Evolutionary conservation across 83 land plant genomes (phyloP).

Genomic region (Larix sibirica): DNA sequence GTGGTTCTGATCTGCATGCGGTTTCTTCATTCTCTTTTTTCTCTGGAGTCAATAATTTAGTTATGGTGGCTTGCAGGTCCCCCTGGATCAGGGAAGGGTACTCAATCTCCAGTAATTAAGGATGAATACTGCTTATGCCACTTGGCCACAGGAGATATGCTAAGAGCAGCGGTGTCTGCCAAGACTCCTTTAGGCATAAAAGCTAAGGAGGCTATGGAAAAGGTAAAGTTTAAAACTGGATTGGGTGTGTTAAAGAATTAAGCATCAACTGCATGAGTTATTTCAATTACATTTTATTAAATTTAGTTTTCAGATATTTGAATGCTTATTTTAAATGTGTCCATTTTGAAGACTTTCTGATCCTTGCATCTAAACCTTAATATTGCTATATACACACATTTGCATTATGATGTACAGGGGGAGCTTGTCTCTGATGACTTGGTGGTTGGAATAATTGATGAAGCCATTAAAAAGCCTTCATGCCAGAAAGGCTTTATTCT

Average conservation of each 20-base stretch:
- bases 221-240: slow-evolving; percentile 31
- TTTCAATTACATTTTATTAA: background rate
- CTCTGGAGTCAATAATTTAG: background rate
- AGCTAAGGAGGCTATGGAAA: slow-evolving; percentile 86
- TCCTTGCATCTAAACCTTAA: background rate
- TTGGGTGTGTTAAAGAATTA: background rate
- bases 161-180: slow-evolving; percentile 80
- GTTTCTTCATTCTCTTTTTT: background rate
- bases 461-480: slow-evolving; percentile 88
- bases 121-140: slow-evolving; percentile 80
- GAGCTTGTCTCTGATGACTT: slow-evolving; percentile 95
- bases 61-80: slow-evolving; percentile 23
- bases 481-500: slow-evolving; percentile 95
- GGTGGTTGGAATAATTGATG: slow-evolving; percentile 96
- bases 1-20: background rate
- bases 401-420: slow-evolving; percentile 49
- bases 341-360: slow-evolving; percentile 5
- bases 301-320: slow-evolving; percentile 5
- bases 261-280: background rate
- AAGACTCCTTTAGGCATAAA: slow-evolving; percentile 75
- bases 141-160: slow-evolving; percentile 83
- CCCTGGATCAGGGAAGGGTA: slow-evolving; percentile 60
- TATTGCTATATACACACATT: slow-evolving; percentile 19
- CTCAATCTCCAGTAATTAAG: slow-evolving; percentile 75
- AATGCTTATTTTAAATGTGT: background rate